A percentile compares a stretch with the other conserved stretches of the same genome.
These are phyloP conservation scores for Lepraria neglecta DNA, from an alignment of 495 filamentous ascomycete genomes.

Conservation along the genomic window DNA sequence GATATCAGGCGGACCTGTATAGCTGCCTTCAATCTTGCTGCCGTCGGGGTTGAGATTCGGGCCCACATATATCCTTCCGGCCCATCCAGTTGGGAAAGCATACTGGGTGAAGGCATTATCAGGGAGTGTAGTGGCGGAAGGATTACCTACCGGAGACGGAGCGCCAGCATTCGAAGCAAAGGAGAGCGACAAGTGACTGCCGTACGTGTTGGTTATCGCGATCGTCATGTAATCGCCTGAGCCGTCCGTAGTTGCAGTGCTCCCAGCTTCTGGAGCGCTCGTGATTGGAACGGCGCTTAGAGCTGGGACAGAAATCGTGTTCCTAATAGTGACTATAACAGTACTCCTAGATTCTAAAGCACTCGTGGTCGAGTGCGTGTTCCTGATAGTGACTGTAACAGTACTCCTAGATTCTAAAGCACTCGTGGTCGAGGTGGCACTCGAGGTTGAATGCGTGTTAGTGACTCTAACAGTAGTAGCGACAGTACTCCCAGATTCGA, in stretches of 20 bases:
- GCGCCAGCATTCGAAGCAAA: constrained; percentile 13
- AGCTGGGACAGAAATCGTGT: background rate
- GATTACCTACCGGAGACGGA: constrained; percentile 15
- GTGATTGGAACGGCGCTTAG: background rate
- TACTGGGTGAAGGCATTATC: constrained; percentile 13
- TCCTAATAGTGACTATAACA: background rate
- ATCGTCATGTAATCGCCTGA: background rate
- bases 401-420: too few relatives aligned
- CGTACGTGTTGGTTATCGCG: constrained; percentile 1
- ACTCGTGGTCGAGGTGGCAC: too few relatives aligned
- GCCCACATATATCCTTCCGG: constrained; percentile 16
- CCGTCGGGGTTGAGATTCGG: constrained; percentile 3
- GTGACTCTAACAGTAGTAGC: too few relatives aligned
- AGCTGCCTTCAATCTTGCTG: constrained; percentile 21
- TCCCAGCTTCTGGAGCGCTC: background rate
- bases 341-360: too few relatives aligned
- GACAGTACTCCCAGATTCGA: background rate
- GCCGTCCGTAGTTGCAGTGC: background rate
- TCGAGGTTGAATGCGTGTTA: too few relatives aligned
- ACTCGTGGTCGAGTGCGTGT: background rate
- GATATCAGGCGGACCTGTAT: constrained; percentile 16
- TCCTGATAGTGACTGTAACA: background rate
- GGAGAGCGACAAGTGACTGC: constrained; percentile 8
- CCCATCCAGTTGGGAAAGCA: constrained; percentile 16
- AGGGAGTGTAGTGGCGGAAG: background rate